Evolutionary conservation across 257 asterid species (phyloP), one percentile per base, ranked within the genome.

Genomic region (Capsicum pubescens): DNA sequence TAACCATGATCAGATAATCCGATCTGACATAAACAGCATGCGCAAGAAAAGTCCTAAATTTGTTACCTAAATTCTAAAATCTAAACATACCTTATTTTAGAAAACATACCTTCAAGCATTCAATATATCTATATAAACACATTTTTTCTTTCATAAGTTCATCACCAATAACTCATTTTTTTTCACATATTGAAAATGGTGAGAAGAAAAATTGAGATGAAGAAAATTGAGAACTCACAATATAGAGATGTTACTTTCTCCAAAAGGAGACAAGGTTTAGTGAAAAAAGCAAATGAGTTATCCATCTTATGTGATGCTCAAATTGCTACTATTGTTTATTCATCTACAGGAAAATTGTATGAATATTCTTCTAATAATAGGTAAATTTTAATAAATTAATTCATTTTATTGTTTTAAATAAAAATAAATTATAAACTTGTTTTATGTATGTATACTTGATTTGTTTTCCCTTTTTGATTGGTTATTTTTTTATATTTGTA

Each of bases 11-110:
- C 13, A 32, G 46, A 66, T 32, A 66, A n/a, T 66, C n/a, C 3
- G 48, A 66, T 66, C 11, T 66, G 48, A 2, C 44, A 14, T 32
- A 35, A 0, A 66, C 3, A 13, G 0, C 10, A 8, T 2, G 17
- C 7, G 48, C 6, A 9, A 9, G 42, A 21, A 32, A 13, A 10
- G 32, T 6, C 42, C 4, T 39, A 39, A 39, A 39, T 39, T 64
- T 9, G 11, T 26, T 46, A 32, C 3, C n/a, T 55, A 46, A 72
- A 82, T 66, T n/a, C 57, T 68, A 52, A 26, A 66, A 6, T 14
- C 71, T 39, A 44, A 84, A 74, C 78, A 72, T 86, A 48, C 50
- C 84, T 35, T 70, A 61, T 66, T 35, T 2, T 79, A 57, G 72
- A 64, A 87, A 81, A 39, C 54, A 1, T 26, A 26, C 61, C 81